Evolutionary conservation across 129 eudicot genomes (phyloP), one percentile per base, ranked within the genome.

Genomic region (Scalesia atractyloides): DNA sequence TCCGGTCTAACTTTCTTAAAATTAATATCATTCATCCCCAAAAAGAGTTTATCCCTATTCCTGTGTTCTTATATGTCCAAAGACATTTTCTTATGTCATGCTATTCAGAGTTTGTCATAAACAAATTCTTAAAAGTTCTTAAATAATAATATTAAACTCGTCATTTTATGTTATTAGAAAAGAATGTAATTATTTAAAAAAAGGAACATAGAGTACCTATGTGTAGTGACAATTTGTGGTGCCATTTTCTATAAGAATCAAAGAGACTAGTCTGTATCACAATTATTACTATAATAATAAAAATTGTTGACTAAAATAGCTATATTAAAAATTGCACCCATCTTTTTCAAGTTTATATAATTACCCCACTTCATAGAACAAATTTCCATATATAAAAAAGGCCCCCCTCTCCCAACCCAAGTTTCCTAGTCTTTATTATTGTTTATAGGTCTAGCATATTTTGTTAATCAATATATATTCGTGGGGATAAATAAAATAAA

Each of bases 321-420:
- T 18, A 39, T 75, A 52, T 30, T 60, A 53, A 66, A 66, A 65
- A 22, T 36, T 51, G 66, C 80, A 75, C 67, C 67, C 57, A 66
- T 75, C 80, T 4, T 41, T 75, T 43, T 75, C 79, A 66, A 26
- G 5, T 17, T 22, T 72, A 43, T 24, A 72, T 58, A n/a, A 16
- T 16, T 33, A 75, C 79, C 79, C 79, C 73, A 75, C 73, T 53
- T 66, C 57, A 66, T 53, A 51, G 46, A 56, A 65, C 43, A 41
- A 52, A 41, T 59, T 64, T 22, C 26, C 20, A 39, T 52, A 73
- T 11, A 62, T 46, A 15, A 46, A 57, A 71, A 72, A 57, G 33
- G 34, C 70, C 62, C 74, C 78, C 77, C 67, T 69, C 78, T 50
- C 47, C 70, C 50, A 48, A 61, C 70, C 61, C 49, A 62, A 73